Percentiles rank a stretch among this genome's conserved stretches.
Evolutionary conservation across 306 rosid species (phyloP).

Genomic region (Begonia fuchsioides): DNA sequence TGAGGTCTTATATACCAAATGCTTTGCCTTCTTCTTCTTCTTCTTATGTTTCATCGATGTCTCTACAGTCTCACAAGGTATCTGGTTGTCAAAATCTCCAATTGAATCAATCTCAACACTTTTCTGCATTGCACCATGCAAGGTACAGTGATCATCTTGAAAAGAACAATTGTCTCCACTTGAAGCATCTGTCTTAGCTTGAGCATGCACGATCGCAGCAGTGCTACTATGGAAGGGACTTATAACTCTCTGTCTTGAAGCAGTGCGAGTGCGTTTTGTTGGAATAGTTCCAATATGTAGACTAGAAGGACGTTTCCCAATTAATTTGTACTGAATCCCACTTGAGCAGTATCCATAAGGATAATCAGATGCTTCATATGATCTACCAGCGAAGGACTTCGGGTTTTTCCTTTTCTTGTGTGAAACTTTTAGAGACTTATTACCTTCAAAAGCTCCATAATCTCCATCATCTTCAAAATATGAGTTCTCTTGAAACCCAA

Average conservation of each 20-base stretch:
- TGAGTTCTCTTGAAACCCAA: slow-evolving; percentile 28
- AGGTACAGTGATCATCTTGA: slow-evolving; percentile 90
- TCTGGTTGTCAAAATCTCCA: slow-evolving; percentile 64
- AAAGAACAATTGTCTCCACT: slow-evolving; percentile 96
- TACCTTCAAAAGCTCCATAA: slow-evolving; percentile 52
- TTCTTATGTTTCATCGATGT: slow-evolving; percentile 82
- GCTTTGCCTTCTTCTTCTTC: slow-evolving; percentile 84
- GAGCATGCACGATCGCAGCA: slow-evolving; percentile 46
- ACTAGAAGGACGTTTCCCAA: slow-evolving; percentile 64
- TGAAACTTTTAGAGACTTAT: slow-evolving; percentile 30
- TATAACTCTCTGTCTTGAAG: slow-evolving; percentile 72
- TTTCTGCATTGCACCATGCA: slow-evolving; percentile 68
- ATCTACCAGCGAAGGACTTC: slow-evolving; percentile 33
- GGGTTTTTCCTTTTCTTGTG: slow-evolving; percentile 48
- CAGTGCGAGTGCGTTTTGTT: slow-evolving; percentile 82
- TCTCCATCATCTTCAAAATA: slow-evolving; percentile 86
- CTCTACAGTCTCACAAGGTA: slow-evolving; percentile 75
- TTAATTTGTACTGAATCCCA: slow-evolving; percentile 37
- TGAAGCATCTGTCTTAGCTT: slow-evolving; percentile 81
- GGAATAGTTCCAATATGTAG: slow-evolving; percentile 67
- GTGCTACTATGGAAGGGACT: slow-evolving; percentile 55
- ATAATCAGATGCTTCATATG: slow-evolving; percentile 60
- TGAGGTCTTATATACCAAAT: slow-evolving; percentile 30
- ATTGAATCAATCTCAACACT: slow-evolving; percentile 86
- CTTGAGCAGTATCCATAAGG: slow-evolving; percentile 41